Base-by-base conservation (phyloP, 1,284 basidiomycete species). In the Peniophora sp. region DNA sequence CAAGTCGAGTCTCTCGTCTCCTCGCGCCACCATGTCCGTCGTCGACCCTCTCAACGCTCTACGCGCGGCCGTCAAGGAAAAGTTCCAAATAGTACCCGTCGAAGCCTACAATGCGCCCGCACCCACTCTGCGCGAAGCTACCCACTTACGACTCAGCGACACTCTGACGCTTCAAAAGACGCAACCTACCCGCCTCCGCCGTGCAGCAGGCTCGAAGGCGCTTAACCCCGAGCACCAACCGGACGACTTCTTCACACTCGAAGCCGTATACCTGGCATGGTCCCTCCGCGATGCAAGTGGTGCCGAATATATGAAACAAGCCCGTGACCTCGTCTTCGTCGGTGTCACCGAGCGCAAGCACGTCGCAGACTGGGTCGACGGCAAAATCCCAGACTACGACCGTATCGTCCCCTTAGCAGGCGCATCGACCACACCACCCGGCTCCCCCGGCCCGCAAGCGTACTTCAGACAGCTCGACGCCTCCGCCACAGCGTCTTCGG, bases 291-390 rank as follows among this genome's bases (percentile, higher is more conserved):
- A 90, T 61, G 78, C 79, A 0, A 73, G 80, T 1, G 80, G 83
- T 34, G 87, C 85, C 22, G 91, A 94, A 58, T 97, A 96, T 67
- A 83, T 95, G 78, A 85, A 85, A 65, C 84, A 88, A 59, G 84
- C 84, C 3, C 75, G 90, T 54, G 84, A 88, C 59, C 73, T 76
- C 1, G 75, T 81, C 24, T 90, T 92, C 62, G 89, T 96, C 42
- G 85, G 88, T 59, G 83, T 92, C 39, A 91, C 90, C 2, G 92
- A 95, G 67, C 73, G 92, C 54, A 89, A 88, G 67, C 75, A 74
- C 37, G 81, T 95, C 0, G 79, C 90, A 23, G 91, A 93, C 51
- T 96, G 87, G 81, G 63, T 97, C 48, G 81, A 86, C 56, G 89
- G 89, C 17, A 79, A 76, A 55, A 70, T 74, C 0, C 61, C 67